A percentile compares a stretch with the other conserved stretches of the same genome.
phyloP scores from a whole-genome alignment of 2,329 filamentous ascomycete genomes.

The Cordyceps cicadae region DNA sequence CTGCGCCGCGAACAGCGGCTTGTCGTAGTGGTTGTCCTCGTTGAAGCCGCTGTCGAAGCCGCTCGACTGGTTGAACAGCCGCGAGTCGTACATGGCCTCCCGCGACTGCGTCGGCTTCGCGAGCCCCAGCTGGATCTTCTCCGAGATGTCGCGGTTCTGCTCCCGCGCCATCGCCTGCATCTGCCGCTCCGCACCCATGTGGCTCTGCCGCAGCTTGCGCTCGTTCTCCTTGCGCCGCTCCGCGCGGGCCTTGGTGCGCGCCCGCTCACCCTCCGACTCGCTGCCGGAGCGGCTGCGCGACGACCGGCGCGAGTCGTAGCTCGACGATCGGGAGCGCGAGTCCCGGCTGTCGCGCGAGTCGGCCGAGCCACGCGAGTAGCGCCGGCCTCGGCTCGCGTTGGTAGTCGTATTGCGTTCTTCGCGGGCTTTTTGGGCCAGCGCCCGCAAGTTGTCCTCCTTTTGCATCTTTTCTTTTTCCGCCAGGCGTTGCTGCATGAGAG shows the following conservation, averaged over 20 bases:
- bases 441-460: slow-evolving; percentile 86
- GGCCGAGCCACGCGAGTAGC: slow-evolving; percentile 24
- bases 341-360: slow-evolving; percentile 33
- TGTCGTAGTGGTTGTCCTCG: slow-evolving; percentile 95
- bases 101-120: slow-evolving; percentile 89
- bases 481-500: slow-evolving; percentile 89
- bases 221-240: slow-evolving; percentile 78
- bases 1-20: slow-evolving; percentile 90
- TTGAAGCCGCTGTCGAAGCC: slow-evolving; percentile 92
- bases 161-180: slow-evolving; percentile 90
- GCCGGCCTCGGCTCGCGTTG: slow-evolving; percentile 38
- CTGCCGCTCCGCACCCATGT: slow-evolving; percentile 89
- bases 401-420: slow-evolving; percentile 59
- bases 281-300: slow-evolving; percentile 38
- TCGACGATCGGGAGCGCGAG: slow-evolving; percentile 31
- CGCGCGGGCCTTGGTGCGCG: slow-evolving; percentile 67
- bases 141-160: slow-evolving; percentile 92
- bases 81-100: slow-evolving; percentile 94
- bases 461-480: slow-evolving; percentile 93
- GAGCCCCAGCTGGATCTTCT: slow-evolving; percentile 89
- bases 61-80: slow-evolving; percentile 87
- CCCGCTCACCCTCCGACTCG: slow-evolving; percentile 63
- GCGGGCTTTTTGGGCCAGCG: slow-evolving; percentile 82
- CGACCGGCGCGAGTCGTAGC: slow-evolving; percentile 21
- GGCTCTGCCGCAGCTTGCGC: slow-evolving; percentile 81